Evolutionary conservation across 202 grass and related monocot genomes (phyloP), one percentile per base, ranked within the genome.

Genomic region (Saccharum hybrid): DNA sequence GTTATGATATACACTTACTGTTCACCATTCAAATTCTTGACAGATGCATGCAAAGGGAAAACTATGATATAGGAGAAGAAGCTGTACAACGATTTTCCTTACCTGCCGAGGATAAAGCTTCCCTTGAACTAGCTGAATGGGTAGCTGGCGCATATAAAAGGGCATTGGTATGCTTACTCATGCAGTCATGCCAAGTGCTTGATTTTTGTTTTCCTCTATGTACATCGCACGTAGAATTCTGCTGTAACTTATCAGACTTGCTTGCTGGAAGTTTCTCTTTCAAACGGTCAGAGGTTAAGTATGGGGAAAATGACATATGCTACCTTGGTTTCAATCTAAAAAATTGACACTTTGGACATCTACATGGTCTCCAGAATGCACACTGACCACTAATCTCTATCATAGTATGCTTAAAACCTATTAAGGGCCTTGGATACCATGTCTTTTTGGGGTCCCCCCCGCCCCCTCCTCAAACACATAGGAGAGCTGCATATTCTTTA

Each of bases 51-150:
- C 90, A 92, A 93, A 90, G 86, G 86, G 90, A 87, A 75, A 94
- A 94, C 64, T 98, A 98, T 85, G 89, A 89, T 83, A 91, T 98
- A 85, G 95, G 90, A 71, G 90, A 93, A 82, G 95, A 98, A 87
- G 93, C 93, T 82, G 90, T 93, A 31, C 84, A 77, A 19, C 88
- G 95, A 57, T 98, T 98, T 90, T 95, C 92, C 64, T 88, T 98
- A 82, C 82, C 92, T 64, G 84, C 90, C 52, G 95, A 98, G 87
- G 95, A 98, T 90, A 94, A 92, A 90, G 92, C 90, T 76, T 89
- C 89, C 80, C 92, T 98, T 85, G 88, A 98, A 79, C 83, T 98
- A 71, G 85, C 77, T 0, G 93, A 92, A 87, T 98, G 95, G 95
- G 86, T 91, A 76, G 86, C 94, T 86, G 85, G 88, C 48, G 84